Evolutionary conservation across 352 stramenopile genomes (phyloP), one percentile per base, ranked within the genome.

Genomic region (Globisporangium orthogonon): DNA sequence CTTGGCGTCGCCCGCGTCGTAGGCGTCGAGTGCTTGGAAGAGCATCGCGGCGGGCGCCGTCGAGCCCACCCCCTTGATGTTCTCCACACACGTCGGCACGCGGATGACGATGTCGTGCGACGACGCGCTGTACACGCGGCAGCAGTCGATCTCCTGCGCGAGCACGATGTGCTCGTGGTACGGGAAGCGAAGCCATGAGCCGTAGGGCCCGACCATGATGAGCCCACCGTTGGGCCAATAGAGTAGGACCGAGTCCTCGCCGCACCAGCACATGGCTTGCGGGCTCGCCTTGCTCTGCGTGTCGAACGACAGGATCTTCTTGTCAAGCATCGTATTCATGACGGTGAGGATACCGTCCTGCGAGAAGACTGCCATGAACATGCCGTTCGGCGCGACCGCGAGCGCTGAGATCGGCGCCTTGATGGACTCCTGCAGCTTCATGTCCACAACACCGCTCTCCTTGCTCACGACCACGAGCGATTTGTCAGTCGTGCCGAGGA

Each of bases 281-380:
- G 86, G 85, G 60, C 71, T 86, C 4, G 79, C 70, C 61, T 89
- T 91, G 62, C 76, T 91, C 73, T 92, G 78, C 33, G 85, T 92
- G 68, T 96, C 85, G 61, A 96, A 96, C 18, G 79, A 79, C 65
- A 96, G 51, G 52, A 94, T 89, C 66, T 91, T 98, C 58, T 97
- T 97, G 76, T 98, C 91, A 66, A 98, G 97, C 56, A 88, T 95
- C n/a, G 94, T 98, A 37, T 94, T 97, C 50, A 98, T 83, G 18
- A 98, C 95, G 3, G 92, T 97, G 29, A 98, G 72, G 52, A 97
- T 89, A 7, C 91, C 93, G 52, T 96, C 84, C 57, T 96, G 87
- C 7, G 91, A 95, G 63, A 98, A 98, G 51, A 96, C 89, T n/a
- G 95, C 94, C 74, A 98, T 87, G 62, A 98, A 98, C 52, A 95